Evolutionary conservation across 345 rosid genomes (phyloP).

Genomic region (Melaleuca alternifolia): DNA sequence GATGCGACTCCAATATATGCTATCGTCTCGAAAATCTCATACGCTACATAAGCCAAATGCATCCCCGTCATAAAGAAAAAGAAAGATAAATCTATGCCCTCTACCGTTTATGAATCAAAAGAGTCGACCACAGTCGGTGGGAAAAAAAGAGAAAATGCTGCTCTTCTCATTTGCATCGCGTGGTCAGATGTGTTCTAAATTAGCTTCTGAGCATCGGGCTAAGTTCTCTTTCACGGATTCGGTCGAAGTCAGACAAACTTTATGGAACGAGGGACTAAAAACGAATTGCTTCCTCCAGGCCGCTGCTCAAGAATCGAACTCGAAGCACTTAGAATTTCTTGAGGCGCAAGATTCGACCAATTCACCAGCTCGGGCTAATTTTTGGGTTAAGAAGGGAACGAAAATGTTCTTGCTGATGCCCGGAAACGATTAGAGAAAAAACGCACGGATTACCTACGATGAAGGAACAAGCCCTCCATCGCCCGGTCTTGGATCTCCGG

Average conservation of each 20-base stretch:
- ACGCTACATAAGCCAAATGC: neutral
- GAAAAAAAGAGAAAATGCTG: neutral
- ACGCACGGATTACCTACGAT: constrained; percentile 24
- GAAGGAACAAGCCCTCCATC: constrained; percentile 53
- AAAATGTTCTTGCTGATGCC: neutral
- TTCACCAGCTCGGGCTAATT: neutral
- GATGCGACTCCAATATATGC: constrained; percentile 46
- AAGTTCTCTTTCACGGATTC: neutral
- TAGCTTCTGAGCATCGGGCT: neutral
- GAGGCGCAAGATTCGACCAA: neutral
- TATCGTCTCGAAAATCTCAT: constrained; percentile 1
- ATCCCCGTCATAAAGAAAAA: neutral
- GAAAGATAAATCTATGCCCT: neutral
- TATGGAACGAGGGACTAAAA: neutral
- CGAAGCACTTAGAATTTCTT: neutral
- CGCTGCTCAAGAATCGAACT: neutral
- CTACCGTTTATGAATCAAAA: neutral
- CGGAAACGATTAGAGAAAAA: neutral
- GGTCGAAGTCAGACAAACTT: neutral
- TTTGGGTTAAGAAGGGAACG: neutral
- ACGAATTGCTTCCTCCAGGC: neutral
- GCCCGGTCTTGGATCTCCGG: constrained; percentile 36
- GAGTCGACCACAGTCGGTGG: neutral
- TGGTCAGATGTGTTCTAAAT: neutral
- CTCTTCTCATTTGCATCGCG: neutral